These are phyloP conservation scores for Adansonia digitata DNA, from an alignment of 345 rosid species.

Conservation along the genomic window DNA sequence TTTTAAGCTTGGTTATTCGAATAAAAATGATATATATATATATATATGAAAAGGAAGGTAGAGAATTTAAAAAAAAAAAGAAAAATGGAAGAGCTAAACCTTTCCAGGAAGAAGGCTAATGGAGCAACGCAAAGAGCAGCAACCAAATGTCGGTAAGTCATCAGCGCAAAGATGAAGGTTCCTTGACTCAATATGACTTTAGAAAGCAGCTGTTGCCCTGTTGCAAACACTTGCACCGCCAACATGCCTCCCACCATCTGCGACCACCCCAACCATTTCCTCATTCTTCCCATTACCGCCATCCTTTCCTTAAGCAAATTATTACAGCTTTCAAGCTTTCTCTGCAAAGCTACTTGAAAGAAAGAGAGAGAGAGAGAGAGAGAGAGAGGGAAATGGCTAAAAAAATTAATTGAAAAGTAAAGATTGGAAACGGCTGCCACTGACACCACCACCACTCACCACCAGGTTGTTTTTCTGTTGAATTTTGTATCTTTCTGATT, in stretches of 20 bases:
- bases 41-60: neutral
- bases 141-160: slow-evolving; percentile 45
- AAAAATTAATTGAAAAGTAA: neutral
- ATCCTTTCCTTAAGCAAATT: too few species aligned
- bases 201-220: slow-evolving; percentile 41
- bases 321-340: neutral
- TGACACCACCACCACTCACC: too few species aligned
- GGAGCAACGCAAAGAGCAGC: slow-evolving; percentile 44
- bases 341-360: too few species aligned
- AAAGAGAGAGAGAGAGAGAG: too few species aligned
- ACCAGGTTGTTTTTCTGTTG: neutral
- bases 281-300: neutral
- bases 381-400: neutral
- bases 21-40: neutral
- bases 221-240: slow-evolving; percentile 37
- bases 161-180: slow-evolving; percentile 37
- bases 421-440: neutral
- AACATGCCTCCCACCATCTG: slow-evolving; percentile 32
- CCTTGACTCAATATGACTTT: slow-evolving; percentile 31
- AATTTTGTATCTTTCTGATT: neutral
- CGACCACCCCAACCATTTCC: slow-evolving; percentile 16
- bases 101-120: slow-evolving; percentile 39
- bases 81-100: slow-evolving; percentile 21
- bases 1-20: neutral
- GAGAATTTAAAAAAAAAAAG: too few species aligned